Conservation (phyloP, 768 basidiomycete genomes). For the Asterophora parasitica region DNA sequence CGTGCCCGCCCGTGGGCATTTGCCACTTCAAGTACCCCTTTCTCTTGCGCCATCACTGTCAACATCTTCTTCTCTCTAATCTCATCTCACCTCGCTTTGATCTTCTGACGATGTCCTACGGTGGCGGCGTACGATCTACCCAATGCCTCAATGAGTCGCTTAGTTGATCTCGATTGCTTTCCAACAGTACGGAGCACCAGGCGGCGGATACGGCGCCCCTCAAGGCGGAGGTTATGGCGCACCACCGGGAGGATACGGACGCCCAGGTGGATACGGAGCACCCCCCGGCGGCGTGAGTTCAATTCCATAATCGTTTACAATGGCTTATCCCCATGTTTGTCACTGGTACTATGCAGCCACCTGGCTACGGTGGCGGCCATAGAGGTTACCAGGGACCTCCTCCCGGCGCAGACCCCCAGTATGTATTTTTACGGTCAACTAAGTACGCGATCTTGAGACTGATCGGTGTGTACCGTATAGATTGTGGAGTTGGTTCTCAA, state of each 20-base stretch:
- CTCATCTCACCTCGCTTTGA: background rate
- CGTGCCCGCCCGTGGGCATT: background rate
- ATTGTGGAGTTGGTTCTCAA: constrained; percentile 67
- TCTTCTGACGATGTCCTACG: constrained; percentile 31
- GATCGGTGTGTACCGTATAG: constrained; percentile 31
- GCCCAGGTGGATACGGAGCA: constrained; percentile 21
- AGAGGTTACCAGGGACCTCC: constrained; percentile 41
- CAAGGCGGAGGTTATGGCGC: constrained; percentile 17
- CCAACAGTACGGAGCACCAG: constrained; percentile 12
- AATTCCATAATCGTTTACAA: no score
- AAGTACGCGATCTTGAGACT: background rate
- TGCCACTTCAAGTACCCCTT: background rate
- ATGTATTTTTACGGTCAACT: constrained; percentile 21
- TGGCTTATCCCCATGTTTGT: background rate
- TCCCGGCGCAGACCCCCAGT: constrained; percentile 75
- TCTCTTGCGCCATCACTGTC: background rate
- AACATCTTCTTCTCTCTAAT: background rate
- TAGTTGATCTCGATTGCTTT: constrained; percentile 1
- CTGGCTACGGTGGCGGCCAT: constrained; percentile 33
- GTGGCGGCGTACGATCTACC: constrained; percentile 24
- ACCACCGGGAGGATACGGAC: constrained; percentile 21
- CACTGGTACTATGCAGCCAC: constrained; percentile 17
- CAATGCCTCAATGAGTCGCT: no score
- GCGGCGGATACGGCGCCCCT: constrained; percentile 19
- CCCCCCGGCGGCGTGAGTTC: constrained; percentile 15